These are phyloP conservation scores for Arthrobotrys megalospora DNA, from an alignment of 2,329 filamentous ascomycete species.

Conservation along the genomic window DNA sequence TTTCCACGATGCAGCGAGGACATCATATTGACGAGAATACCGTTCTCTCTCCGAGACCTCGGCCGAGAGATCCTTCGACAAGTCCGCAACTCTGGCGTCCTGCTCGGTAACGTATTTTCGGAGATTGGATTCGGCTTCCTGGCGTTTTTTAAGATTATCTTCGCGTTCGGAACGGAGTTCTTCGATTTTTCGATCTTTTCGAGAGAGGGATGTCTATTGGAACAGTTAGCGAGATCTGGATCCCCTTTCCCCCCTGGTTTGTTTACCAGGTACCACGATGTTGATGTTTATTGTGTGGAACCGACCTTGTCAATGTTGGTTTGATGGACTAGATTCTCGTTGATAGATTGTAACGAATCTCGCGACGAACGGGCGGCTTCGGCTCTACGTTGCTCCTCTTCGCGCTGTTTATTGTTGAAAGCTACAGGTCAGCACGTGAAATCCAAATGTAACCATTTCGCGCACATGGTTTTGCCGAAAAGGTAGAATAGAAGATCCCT, in stretches of 20 bases:
- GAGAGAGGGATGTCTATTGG: slow-evolving; percentile 62
- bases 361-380: slow-evolving; percentile 64
- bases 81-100: slow-evolving; percentile 61
- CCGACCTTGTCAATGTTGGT: slow-evolving; percentile 64
- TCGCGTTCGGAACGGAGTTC: slow-evolving; percentile 64
- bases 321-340: slow-evolving; percentile 65
- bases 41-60: slow-evolving; percentile 56
- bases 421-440: slow-evolving; percentile 34
- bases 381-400: slow-evolving; percentile 64
- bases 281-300: not conserved
- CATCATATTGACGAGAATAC: slow-evolving; percentile 64
- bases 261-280: slow-evolving; percentile 2
- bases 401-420: slow-evolving; percentile 52
- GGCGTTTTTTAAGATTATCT: slow-evolving; percentile 62
- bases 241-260: not conserved
- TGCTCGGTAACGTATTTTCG: slow-evolving; percentile 62
- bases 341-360: slow-evolving; percentile 64
- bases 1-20: slow-evolving; percentile 64
- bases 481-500: not conserved
- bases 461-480: not conserved
- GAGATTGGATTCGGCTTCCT: slow-evolving; percentile 63
- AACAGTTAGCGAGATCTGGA: slow-evolving; percentile 1
- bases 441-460: not conserved
- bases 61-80: slow-evolving; percentile 47
- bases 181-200: slow-evolving; percentile 65